Conservation (phyloP, 1,139 yeast genomes). For the Kurtzmaniella quercitrusa region DNA sequence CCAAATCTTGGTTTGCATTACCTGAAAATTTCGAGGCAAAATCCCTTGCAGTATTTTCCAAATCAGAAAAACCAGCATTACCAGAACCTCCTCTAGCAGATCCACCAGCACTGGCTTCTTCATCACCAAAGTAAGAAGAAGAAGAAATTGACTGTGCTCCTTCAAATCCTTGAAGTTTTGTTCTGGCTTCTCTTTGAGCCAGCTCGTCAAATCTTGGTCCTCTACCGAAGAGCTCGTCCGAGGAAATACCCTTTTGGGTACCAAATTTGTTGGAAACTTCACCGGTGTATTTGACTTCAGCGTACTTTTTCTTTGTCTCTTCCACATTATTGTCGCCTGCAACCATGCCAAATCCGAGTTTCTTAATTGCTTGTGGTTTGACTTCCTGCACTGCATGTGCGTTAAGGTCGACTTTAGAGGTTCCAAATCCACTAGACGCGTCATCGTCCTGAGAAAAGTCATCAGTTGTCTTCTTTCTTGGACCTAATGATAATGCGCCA, state of each 20-base stretch:
- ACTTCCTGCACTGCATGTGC: constrained; percentile 40
- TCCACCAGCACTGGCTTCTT: constrained; percentile 40
- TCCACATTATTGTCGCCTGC: constrained; percentile 37
- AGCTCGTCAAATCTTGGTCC: constrained; percentile 74
- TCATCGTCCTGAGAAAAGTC: constrained; percentile 6
- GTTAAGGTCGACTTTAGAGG: constrained; percentile 6
- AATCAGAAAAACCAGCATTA: constrained; percentile 24
- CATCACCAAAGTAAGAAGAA: constrained; percentile 88
- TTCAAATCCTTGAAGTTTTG: constrained; percentile 72
- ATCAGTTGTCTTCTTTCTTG: constrained; percentile 4
- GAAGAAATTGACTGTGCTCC: constrained; percentile 93
- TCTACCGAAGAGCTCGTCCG: constrained; percentile 91
- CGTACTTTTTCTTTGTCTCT: constrained; percentile 32
- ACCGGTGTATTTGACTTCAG: constrained; percentile 61
- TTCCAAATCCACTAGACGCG: constrained; percentile 3
- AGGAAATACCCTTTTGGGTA: constrained; percentile 87
- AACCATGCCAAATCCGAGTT: constrained; percentile 82
- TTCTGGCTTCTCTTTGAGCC: constrained; percentile 73
- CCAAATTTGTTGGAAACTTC: constrained; percentile 78
- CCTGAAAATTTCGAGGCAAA: constrained; percentile 66
- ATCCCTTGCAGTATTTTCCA: constrained; percentile 62
- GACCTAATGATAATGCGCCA: constrained; percentile 9
- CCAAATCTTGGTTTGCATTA: constrained; percentile 84
- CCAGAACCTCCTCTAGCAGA: constrained; percentile 12
- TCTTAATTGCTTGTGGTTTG: constrained; percentile 70